Evolutionary conservation across 1,284 basidiomycete genomes (phyloP).

Genomic region (Entoloma clypeatum): DNA sequence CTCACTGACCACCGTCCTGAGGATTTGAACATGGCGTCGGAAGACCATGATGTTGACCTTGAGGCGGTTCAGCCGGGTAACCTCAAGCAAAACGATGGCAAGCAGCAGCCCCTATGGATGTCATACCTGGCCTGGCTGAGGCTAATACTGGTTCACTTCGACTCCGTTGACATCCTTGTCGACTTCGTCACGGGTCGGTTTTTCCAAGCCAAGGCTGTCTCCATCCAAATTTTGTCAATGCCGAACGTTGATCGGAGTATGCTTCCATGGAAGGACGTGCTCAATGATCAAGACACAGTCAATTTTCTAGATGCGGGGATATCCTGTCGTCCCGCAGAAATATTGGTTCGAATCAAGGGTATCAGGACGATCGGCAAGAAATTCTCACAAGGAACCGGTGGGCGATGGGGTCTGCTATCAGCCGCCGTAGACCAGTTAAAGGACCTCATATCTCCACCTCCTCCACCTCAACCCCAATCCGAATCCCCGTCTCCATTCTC

Average conservation of each 20-base stretch:
- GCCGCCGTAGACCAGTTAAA: too few species aligned
- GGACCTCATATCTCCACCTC: too few species aligned
- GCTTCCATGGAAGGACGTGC: conserved; percentile 4
- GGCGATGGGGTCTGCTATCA: too few species aligned
- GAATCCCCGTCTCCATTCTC: too few species aligned
- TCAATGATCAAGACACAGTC: background rate
- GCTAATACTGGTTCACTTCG: conserved; percentile 8
- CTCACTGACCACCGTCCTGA: background rate
- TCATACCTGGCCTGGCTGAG: conserved; percentile 6
- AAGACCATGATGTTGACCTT: conserved; percentile 1
- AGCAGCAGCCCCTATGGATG: background rate
- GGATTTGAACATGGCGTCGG: background rate
- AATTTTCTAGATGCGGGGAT: too few species aligned
- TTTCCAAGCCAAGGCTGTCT: conserved; percentile 5
- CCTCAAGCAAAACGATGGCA: background rate
- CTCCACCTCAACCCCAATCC: too few species aligned
- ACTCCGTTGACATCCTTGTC: conserved; percentile 9
- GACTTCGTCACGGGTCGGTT: too few species aligned
- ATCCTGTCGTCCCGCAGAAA: too few species aligned
- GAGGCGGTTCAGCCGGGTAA: background rate
- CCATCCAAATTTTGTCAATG: conserved; percentile 3
- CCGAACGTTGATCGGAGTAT: background rate
- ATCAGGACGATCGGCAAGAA: too few species aligned
- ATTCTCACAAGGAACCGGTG: too few species aligned
- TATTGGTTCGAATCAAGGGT: too few species aligned